Conservation (phyloP, 164 flowering plant genomes). For the Chimonanthus salicifolius region DNA sequence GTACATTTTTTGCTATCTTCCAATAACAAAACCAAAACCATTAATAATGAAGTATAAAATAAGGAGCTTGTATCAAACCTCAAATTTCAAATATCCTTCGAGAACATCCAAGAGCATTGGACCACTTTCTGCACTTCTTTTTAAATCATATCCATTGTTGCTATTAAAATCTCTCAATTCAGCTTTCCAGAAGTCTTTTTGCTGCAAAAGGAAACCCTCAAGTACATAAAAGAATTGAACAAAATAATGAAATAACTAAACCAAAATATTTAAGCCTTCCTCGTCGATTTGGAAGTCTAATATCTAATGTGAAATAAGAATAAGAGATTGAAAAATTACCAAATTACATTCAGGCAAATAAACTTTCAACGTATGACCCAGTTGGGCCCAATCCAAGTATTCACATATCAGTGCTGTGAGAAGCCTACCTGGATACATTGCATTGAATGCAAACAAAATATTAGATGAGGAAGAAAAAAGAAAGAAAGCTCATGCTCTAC, state of each 20-base stretch:
- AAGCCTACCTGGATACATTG: slow-evolving; percentile 67
- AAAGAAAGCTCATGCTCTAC: no score
- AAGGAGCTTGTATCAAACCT: slow-evolving; percentile 43
- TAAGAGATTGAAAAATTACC: slow-evolving; percentile 44
- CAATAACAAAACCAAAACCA: no score
- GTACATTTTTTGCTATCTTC: background rate
- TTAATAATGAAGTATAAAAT: background rate
- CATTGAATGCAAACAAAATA: background rate
- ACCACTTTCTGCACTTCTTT: slow-evolving; percentile 78
- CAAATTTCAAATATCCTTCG: slow-evolving; percentile 91
- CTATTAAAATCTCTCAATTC: slow-evolving; percentile 86
- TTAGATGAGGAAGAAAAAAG: background rate
- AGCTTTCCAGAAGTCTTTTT: slow-evolving; percentile 87
- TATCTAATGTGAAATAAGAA: background rate
- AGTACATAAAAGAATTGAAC: background rate
- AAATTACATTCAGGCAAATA: slow-evolving; percentile 95
- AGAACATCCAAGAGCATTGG: slow-evolving; percentile 92
- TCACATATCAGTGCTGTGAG: slow-evolving; percentile 88
- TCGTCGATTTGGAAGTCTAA: background rate
- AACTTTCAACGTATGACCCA: slow-evolving; percentile 88
- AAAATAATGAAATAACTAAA: no score
- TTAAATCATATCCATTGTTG: slow-evolving; percentile 73
- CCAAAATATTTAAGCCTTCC: background rate
- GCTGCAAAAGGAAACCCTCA: slow-evolving; percentile 44
- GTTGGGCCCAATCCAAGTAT: slow-evolving; percentile 98